Evolutionary conservation across 108 stramenopile species (phyloP).

Genomic region (Skeletonema tropicum): DNA sequence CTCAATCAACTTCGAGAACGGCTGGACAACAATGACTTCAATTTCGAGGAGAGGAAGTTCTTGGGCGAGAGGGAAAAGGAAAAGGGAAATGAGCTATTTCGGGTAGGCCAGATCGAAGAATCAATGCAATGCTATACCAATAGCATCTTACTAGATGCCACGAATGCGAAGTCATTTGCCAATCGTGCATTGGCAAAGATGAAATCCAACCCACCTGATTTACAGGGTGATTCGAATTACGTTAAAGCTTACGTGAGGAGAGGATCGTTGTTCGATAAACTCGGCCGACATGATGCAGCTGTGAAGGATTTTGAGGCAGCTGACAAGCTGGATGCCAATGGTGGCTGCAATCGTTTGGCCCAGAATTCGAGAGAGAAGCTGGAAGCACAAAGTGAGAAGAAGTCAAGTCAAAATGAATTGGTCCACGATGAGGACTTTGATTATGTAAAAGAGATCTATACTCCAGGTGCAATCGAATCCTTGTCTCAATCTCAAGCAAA

Average conservation of each 20-base stretch:
- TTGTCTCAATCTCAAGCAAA: background rate
- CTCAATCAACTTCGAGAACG: constrained; percentile 18
- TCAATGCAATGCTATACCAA: constrained; percentile 53
- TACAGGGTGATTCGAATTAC: constrained; percentile 42
- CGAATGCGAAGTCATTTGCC: constrained; percentile 37
- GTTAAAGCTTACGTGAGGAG: constrained; percentile 47
- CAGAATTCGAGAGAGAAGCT: constrained; percentile 7
- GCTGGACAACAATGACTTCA: constrained; percentile 30
- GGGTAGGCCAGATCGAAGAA: constrained; percentile 41
- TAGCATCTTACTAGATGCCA: constrained; percentile 27
- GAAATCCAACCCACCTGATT: constrained; percentile 11
- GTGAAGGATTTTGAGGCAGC: constrained; percentile 41
- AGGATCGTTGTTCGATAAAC: constrained; percentile 46
- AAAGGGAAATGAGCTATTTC: constrained; percentile 77
- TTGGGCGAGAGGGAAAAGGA: constrained; percentile 49
- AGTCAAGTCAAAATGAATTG: background rate
- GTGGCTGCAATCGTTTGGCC: constrained; percentile 3
- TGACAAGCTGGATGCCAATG: constrained; percentile 10
- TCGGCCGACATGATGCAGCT: constrained; percentile 41
- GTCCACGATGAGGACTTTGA: background rate
- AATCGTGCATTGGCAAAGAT: constrained; percentile 54
- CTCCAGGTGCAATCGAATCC: constrained; percentile 13
- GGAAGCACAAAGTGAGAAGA: background rate
- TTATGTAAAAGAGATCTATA: constrained; percentile 18
- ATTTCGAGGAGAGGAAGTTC: constrained; percentile 29